Conservation (phyloP, 2,329 filamentous ascomycete genomes). For the Mariannaea elegans region DNA sequence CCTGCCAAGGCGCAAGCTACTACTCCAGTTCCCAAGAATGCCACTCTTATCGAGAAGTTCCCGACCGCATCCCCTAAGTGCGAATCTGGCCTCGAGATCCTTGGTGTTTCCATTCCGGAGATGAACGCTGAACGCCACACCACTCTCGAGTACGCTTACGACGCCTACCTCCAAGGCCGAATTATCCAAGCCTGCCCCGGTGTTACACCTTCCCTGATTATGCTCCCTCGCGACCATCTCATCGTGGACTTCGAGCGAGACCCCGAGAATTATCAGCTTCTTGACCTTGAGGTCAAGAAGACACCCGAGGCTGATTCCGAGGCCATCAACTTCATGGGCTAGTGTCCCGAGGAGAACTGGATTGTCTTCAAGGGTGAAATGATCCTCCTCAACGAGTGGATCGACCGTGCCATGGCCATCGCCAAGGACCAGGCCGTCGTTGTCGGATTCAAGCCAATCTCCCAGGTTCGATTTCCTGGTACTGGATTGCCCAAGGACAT, state of each 20-base stretch:
- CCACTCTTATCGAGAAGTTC: background rate
- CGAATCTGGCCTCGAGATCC: background rate
- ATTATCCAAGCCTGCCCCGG: constrained; percentile 1
- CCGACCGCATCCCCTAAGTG: background rate
- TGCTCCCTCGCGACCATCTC: constrained; percentile 27
- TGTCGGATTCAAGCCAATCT: constrained; percentile 25
- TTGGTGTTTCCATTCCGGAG: background rate
- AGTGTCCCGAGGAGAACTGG: constrained; percentile 25
- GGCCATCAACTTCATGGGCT: constrained; percentile 38
- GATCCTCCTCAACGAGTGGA: constrained; percentile 29
- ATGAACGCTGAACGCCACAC: constrained; percentile 14
- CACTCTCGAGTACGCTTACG: constrained; percentile 25
- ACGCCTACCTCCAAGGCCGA: constrained; percentile 24
- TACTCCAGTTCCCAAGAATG: background rate
- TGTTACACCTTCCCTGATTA: constrained; percentile 17
- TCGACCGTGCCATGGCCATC: constrained; percentile 25
- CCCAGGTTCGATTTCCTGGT: constrained; percentile 28
- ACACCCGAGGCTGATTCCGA: constrained; percentile 17
- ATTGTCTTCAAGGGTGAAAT: constrained; percentile 35
- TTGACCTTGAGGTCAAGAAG: constrained; percentile 23
- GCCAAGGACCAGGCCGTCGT: constrained; percentile 10
- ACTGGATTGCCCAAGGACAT: constrained; percentile 32
- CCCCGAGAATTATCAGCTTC: constrained; percentile 10
- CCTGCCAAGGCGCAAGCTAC: background rate
- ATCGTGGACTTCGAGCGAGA: constrained; percentile 15